phyloP scores from a whole-genome alignment of 768 basidiomycete species.

The Amanita pseudoporphyria region DNA sequence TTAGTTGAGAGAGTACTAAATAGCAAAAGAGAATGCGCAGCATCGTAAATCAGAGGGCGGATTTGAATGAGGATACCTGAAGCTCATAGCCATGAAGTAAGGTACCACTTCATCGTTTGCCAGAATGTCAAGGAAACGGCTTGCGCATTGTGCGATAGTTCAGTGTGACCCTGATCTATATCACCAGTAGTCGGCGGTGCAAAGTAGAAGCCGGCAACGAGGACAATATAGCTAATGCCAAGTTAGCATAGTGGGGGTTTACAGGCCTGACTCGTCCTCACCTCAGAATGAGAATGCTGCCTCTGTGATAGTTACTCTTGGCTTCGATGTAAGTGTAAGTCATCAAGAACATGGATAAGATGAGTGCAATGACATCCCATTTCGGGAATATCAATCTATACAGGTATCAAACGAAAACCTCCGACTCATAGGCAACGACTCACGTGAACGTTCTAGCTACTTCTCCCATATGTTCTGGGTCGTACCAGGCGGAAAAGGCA shows the following conservation, averaged over 20 bases:
- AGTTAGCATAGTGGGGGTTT: background rate
- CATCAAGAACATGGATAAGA: conserved; percentile 94
- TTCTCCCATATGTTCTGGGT: conserved; percentile 77
- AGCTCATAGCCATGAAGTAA: conserved; percentile 18
- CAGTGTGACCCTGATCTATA: conserved; percentile 25
- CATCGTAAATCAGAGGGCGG: background rate
- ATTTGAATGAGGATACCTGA: background rate
- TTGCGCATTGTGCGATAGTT: conserved; percentile 16
- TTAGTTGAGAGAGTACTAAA: background rate
- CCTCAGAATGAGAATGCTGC: conserved; percentile 92
- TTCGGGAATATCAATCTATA: conserved; percentile 90
- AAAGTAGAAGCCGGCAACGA: conserved; percentile 87
- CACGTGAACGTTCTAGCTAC: conserved; percentile 91
- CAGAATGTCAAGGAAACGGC: conserved; percentile 28
- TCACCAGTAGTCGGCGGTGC: conserved; percentile 49
- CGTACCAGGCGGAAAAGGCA: conserved; percentile 94
- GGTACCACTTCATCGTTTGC: conserved; percentile 32
- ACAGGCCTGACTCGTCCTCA: conserved; percentile 19
- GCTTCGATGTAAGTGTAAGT: conserved; percentile 99
- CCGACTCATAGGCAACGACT: conserved; percentile 21
- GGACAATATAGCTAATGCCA: conserved; percentile 71
- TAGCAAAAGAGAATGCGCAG: background rate
- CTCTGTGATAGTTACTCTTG: conserved; percentile 97
- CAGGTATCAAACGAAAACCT: conserved; percentile 4
- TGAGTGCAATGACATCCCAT: conserved; percentile 94